A percentile compares a stretch with the other conserved stretches of the same genome.
Evolutionary conservation across 371 early-diverging fungal genomes (phyloP).

Genomic region (Mucor sp.): DNA sequence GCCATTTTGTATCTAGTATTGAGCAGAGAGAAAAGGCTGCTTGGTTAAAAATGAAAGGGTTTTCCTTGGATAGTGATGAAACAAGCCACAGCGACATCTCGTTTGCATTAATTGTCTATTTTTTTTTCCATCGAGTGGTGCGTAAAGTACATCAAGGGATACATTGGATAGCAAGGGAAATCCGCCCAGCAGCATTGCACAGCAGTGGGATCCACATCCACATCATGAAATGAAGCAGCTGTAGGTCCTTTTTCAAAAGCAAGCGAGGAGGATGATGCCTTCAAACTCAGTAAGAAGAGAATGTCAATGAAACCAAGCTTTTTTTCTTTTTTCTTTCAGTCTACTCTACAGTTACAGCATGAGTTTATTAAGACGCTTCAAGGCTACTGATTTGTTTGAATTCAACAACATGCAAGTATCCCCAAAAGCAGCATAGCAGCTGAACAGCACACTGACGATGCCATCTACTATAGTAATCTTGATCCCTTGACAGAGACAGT

Average conservation of each 20-base stretch:
- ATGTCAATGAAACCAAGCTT: neutral
- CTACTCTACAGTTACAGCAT: slow-evolving; percentile 7
- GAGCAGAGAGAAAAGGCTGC: neutral
- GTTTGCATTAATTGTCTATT: neutral
- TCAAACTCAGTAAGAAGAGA: neutral
- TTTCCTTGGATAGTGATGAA: neutral
- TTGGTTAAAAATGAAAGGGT: neutral
- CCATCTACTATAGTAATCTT: slow-evolving; percentile 63
- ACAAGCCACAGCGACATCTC: neutral
- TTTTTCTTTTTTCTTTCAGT: neutral
- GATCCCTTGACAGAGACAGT: slow-evolving; percentile 91
- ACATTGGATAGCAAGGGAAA: neutral
- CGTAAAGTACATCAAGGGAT: neutral
- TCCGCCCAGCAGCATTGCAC: neutral
- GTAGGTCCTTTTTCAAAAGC: no score
- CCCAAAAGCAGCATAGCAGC: neutral
- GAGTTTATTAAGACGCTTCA: slow-evolving; percentile 56
- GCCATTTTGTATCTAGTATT: slow-evolving; percentile 11
- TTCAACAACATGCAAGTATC: slow-evolving; percentile 81
- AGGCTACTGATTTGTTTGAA: slow-evolving; percentile 84
- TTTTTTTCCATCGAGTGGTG: no score
- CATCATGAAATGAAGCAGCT: neutral
- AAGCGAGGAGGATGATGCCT: neutral
- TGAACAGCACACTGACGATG: neutral
- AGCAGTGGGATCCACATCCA: neutral